Evolutionary conservation across 371 early-diverging fungal genomes (phyloP), one percentile per base, ranked within the genome.

Genomic region (Zychaea mexicana): DNA sequence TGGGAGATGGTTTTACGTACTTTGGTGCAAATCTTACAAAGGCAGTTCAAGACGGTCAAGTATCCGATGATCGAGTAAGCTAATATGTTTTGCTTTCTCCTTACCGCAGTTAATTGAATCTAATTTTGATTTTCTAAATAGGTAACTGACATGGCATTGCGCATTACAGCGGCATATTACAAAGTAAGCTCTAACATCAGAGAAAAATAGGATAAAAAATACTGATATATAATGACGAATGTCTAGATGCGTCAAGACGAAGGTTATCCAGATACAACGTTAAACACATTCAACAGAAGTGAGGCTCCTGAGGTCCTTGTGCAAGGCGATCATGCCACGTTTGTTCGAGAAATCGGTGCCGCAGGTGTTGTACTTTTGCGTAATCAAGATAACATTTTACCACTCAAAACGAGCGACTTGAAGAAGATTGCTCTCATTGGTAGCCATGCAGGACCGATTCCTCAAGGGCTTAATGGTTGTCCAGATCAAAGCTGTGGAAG

Each of bases 91-190:
- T 21, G 8, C 10, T 19, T 1, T 6, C 31, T 7, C 31, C 56
- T 30, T 30, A 19, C 27, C 13, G 2, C 26, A 39, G 3, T 12
- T 5, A 8, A 26, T 26, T 26, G 21, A 19, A 22, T 39, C 46
- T 57, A 7, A 36, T 26, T 46, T 39, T 22, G 2, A 27, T n/a
- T 54, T 46, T 15, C n/a, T 36, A 36, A 10, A 19, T 54, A 68
- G 69, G 26, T 83, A 19, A 61, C 45, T 7, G 89, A 88, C 54
- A 85, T 86, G 84, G 86, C 77, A 36, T 75, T 60, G 21, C 79
- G 89, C 49, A 81, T 86, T 60, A 70, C 86, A 21, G 81, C 86
- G 28, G 60, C 88, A 2, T 82, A 77, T 70, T 85, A 79, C 64
- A 81, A 81, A 66, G 57, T 81, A 73, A 69, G 12, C 12, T 5